Evolutionary conservation across 208 protist species (phyloP), one percentile per base, ranked within the genome.

Genomic region (Crithidia expoeki): DNA sequence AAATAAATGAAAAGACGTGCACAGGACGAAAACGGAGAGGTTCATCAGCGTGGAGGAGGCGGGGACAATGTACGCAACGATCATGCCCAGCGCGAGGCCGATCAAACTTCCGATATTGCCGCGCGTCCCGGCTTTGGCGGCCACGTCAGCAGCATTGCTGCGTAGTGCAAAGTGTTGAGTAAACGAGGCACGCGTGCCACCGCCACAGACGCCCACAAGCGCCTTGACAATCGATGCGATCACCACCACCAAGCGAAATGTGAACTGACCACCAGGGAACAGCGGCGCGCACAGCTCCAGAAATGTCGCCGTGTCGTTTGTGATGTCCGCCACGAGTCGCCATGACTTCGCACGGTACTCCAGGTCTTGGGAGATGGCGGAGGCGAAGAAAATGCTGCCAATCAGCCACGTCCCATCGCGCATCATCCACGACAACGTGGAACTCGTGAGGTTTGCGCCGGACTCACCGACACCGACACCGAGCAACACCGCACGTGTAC

Each of bases 261-360:
- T 60, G 7, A 74, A 32, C 49, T 77, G 46, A 25, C 63, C 53
- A 17, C 44, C 50, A 0, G 77, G 65, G 7, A 86, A 44, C 58
- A 70, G 80, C 23, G 65, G 62, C 10, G 74, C 52, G 51, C 73
- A 67, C 61, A 92, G 17, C 65, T 92, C 83, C 14, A 92, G 61
- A 5, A 84, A 42, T 16, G 65, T 28, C 4, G 73, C 85, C 4
- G 81, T n/a, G 62, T 86, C 85, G 64, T 74, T 80, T n/a, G 60
- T 71, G 60, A 90, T 33, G 66, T 89, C 85, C 14, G 87, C 82
- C 12, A 88, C 63, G 23, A 91, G 64, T 19, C 82, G 68, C 85
- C 86, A 92, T 51, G 76, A 64, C 62, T 92, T 92, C 28, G 79
- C 72, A 40, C 86, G 79, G 36, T 75, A 62, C 53, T 86, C 86